Percentiles rank a stretch among this genome's conserved stretches.
phyloP scores from a whole-genome alignment of 345 rosid species.

The Adansonia digitata region DNA sequence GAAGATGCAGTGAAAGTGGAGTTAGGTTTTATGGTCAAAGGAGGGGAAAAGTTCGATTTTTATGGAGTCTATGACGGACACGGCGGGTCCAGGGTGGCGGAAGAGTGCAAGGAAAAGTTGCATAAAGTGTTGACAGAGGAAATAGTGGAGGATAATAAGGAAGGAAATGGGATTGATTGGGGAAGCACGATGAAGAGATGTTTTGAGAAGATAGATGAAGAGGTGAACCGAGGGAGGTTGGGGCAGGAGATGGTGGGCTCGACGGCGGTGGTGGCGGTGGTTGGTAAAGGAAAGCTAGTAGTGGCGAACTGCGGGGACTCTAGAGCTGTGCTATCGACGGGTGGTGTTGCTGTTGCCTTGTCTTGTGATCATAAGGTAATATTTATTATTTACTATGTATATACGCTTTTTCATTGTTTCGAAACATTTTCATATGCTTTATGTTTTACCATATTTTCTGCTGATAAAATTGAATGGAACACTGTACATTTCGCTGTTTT shows the following conservation, averaged over 20 bases:
- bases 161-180: constrained; percentile 33
- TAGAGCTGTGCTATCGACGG: constrained; percentile 28
- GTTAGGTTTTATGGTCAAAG: constrained; percentile 30
- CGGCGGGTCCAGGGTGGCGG: constrained; percentile 63
- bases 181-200: constrained; percentile 43
- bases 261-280: constrained; percentile 41
- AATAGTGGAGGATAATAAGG: constrained; percentile 18
- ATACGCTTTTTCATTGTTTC: not conserved
- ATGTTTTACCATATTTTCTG: not conserved
- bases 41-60: constrained; percentile 34
- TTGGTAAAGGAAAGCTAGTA: constrained; percentile 21
- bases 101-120: constrained; percentile 52
- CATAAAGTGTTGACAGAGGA: constrained; percentile 41
- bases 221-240: constrained; percentile 21
- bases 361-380: constrained; percentile 38
- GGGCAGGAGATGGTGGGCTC: constrained; percentile 30
- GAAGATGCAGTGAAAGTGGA: constrained; percentile 57
- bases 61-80: constrained; percentile 70
- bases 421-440: not conserved
- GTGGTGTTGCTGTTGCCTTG: constrained; percentile 28
- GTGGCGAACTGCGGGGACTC: constrained; percentile 42
- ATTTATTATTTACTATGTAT: too few species aligned
- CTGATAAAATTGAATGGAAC: not conserved
- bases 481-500: not conserved
- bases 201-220: constrained; percentile 49